These are phyloP conservation scores for Chlorencoelia australis DNA, from an alignment of 2,329 filamentous ascomycete genomes.

Conservation along the genomic window DNA sequence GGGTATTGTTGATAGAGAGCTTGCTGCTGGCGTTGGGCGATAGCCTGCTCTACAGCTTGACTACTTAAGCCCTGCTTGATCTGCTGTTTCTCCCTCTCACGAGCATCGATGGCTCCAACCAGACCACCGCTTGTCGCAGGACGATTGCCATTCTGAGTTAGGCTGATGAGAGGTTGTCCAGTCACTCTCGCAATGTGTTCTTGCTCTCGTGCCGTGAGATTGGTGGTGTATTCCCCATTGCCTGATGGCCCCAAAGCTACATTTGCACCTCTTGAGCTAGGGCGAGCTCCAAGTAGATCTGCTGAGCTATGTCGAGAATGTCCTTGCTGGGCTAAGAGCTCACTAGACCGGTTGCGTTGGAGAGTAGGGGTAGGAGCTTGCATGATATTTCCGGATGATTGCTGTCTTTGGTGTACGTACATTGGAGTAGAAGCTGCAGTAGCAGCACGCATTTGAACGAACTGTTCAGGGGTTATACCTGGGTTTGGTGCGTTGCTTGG, in stretches of 20 bases:
- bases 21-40: conserved; percentile 55
- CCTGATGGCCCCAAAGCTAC: conserved; percentile 22
- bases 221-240: conserved; percentile 39
- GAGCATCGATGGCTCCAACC: conserved; percentile 67
- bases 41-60: conserved; percentile 63
- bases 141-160: conserved; percentile 35
- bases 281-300: conserved; percentile 39
- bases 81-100: conserved; percentile 67
- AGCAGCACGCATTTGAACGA: conserved; percentile 67
- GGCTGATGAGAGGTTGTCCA: conserved; percentile 61
- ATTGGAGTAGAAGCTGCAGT: conserved; percentile 43
- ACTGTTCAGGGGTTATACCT: conserved; percentile 65
- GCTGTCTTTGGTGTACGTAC: conserved; percentile 48
- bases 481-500: conserved; percentile 36
- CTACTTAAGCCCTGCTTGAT: conserved; percentile 60
- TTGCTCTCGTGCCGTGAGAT: conserved; percentile 78
- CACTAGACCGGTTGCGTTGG: conserved; percentile 35
- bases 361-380: conserved; percentile 35
- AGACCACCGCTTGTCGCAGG: conserved; percentile 48
- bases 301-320: conserved; percentile 40
- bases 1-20: conserved; percentile 22
- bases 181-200: conserved; percentile 80
- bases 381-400: conserved; percentile 42
- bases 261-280: conserved; percentile 49
- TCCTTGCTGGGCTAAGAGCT: conserved; percentile 22